These are phyloP conservation scores for Ceratopteris richardii DNA, from an alignment of 75 land plant genomes.

Conservation along the genomic window DNA sequence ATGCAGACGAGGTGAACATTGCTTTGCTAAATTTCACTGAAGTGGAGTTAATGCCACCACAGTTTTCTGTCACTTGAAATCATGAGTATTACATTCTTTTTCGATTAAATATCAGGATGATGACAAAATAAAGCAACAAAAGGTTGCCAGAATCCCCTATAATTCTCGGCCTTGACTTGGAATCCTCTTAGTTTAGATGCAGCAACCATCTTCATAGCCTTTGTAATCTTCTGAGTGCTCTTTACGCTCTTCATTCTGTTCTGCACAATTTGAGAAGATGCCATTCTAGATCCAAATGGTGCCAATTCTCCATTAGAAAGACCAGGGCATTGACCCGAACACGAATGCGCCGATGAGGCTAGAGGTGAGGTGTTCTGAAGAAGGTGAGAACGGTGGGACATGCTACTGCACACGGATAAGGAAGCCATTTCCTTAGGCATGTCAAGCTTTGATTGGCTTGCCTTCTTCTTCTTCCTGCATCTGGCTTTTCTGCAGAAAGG, in stretches of 20 bases:
- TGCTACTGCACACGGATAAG: too few species aligned
- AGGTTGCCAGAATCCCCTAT: conserved; percentile 98
- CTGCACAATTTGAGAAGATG: conserved; percentile 74
- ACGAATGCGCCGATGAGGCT: too few species aligned
- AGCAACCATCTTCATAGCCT: conserved; percentile 99
- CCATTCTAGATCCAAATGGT: conserved; percentile 37
- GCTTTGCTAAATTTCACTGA: conserved; percentile 75
- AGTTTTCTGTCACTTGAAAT: conserved; percentile 94
- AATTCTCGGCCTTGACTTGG: conserved; percentile 74
- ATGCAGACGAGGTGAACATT: conserved; percentile 50
- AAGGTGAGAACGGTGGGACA: too few species aligned
- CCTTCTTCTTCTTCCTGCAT: too few species aligned
- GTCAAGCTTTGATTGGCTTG: too few species aligned
- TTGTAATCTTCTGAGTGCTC: conserved; percentile 97
- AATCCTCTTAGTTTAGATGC: conserved; percentile 87
- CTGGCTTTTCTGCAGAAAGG: too few species aligned
- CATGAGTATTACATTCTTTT: conserved; percentile 72
- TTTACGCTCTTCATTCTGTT: conserved; percentile 95
- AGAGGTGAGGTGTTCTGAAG: too few species aligned
- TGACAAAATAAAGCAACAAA: conserved; percentile 91
- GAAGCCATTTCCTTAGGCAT: too few species aligned
- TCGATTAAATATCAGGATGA: conserved; percentile 64
- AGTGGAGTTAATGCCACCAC: conserved; percentile 98
- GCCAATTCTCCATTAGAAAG: conserved; percentile 14
- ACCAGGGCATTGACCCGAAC: too few species aligned